Evolutionary conservation across 345 rosid species (phyloP).

Genomic region (Durio zibethinus): DNA sequence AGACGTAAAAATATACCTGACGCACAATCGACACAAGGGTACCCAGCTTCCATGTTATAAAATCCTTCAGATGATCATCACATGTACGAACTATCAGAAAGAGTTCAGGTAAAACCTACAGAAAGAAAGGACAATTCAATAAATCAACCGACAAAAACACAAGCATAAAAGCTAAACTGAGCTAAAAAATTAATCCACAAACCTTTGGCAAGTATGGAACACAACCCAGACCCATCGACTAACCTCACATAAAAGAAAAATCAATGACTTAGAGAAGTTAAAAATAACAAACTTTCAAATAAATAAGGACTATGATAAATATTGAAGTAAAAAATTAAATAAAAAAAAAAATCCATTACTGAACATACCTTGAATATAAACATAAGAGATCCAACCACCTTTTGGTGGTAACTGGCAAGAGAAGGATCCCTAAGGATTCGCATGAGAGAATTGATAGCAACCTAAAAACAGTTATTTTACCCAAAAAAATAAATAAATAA

Average conservation of each 20-base stretch:
- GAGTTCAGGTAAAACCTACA: slow-evolving; percentile 94
- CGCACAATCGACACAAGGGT: slow-evolving; percentile 95
- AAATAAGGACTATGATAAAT: background rate
- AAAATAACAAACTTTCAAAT: background rate
- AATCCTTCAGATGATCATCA: slow-evolving; percentile 91
- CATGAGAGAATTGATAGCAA: slow-evolving; percentile 96
- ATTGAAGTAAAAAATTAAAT: background rate
- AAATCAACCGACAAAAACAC: background rate
- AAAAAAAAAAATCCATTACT: background rate
- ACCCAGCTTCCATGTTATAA: slow-evolving; percentile 98
- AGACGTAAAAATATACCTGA: slow-evolving; percentile 58
- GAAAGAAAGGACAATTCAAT: slow-evolving; percentile 3
- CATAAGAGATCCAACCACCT: slow-evolving; percentile 97
- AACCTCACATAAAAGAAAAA: slow-evolving; percentile 48
- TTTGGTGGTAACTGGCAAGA: slow-evolving; percentile 90
- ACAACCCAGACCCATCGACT: slow-evolving; percentile 98
- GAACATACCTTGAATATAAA: slow-evolving; percentile 83
- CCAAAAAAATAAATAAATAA: background rate
- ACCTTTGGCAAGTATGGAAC: slow-evolving; percentile 98
- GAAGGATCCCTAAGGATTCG: slow-evolving; percentile 97
- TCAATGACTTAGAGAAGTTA: slow-evolving; percentile 3
- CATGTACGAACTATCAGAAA: slow-evolving; percentile 87
- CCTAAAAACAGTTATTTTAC: slow-evolving; percentile 42
- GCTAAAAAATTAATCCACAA: slow-evolving; percentile 30
- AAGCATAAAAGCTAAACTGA: background rate